These are phyloP conservation scores for Daldinia sp. DNA, from an alignment of 2,329 filamentous ascomycete genomes.

Conservation along the genomic window DNA sequence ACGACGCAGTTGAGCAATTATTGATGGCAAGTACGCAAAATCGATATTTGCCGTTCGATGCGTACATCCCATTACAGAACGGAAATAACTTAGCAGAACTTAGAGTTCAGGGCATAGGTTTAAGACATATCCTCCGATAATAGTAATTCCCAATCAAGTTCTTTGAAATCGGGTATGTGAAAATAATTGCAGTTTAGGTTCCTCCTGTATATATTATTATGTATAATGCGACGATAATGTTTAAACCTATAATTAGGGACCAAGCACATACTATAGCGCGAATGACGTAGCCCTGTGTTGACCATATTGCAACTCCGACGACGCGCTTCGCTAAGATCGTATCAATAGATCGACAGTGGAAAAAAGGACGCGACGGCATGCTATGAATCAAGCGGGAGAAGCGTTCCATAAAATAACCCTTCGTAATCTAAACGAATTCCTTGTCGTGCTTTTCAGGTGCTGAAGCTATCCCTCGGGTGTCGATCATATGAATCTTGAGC, in stretches of 20 bases:
- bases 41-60: not conserved
- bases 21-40: not conserved
- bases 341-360: constrained; percentile 10
- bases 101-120: not conserved
- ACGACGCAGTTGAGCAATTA: not conserved
- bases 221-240: not conserved
- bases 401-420: constrained; percentile 17
- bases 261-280: not conserved
- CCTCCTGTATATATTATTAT: not conserved
- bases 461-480: constrained; percentile 17
- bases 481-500: constrained; percentile 13
- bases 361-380: constrained; percentile 16
- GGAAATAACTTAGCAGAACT: not conserved
- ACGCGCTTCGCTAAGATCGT: not conserved
- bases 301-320: constrained; percentile 14
- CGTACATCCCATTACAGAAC: no score
- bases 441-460: constrained; percentile 3
- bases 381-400: constrained; percentile 2
- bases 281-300: not conserved
- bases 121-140: not conserved
- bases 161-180: not conserved
- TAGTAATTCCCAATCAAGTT: not conserved
- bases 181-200: not conserved
- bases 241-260: not conserved
- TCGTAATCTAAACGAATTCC: constrained; percentile 31